A percentile compares a stretch with the other conserved stretches of the same genome.
Evolutionary conservation across 1,284 basidiomycete genomes (phyloP).

Genomic region (Phellinidium pouzarii): DNA sequence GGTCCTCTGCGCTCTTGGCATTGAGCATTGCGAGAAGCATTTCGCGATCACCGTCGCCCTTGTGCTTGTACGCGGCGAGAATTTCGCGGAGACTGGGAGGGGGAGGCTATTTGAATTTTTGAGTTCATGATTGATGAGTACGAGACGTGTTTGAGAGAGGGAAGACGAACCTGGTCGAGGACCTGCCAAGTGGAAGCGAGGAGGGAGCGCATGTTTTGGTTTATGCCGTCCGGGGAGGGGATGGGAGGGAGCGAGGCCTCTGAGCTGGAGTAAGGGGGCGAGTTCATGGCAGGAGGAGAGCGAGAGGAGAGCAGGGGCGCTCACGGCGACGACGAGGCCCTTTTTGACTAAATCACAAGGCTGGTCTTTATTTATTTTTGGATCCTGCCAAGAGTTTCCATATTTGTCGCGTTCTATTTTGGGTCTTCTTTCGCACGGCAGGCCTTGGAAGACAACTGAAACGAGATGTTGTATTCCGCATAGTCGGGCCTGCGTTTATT

Average conservation of each 20-base stretch:
- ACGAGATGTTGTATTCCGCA: no score
- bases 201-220: constrained; percentile 28
- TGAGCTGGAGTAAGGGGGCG: constrained; percentile 23
- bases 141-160: constrained; percentile 14
- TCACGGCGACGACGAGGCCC: background rate
- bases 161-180: constrained; percentile 38
- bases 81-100: constrained; percentile 81
- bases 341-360: background rate
- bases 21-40: constrained; percentile 83
- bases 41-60: constrained; percentile 84
- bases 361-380: background rate
- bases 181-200: constrained; percentile 39
- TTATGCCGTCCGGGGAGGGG: constrained; percentile 22
- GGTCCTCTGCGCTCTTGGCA: constrained; percentile 85
- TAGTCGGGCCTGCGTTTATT: no score
- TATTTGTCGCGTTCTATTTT: no score
- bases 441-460: no score
- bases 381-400: background rate
- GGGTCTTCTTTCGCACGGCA: background rate
- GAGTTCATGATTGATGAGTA: constrained; percentile 27
- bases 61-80: constrained; percentile 72
- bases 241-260: constrained; percentile 22
- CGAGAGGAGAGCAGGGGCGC: background rate
- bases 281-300: constrained; percentile 22
- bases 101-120: constrained; percentile 30